A percentile compares a stretch with the other conserved stretches of the same genome.
Conservation (phyloP, 176 grass and related monocot genomes). For the Pontederia crassipes region DNA sequence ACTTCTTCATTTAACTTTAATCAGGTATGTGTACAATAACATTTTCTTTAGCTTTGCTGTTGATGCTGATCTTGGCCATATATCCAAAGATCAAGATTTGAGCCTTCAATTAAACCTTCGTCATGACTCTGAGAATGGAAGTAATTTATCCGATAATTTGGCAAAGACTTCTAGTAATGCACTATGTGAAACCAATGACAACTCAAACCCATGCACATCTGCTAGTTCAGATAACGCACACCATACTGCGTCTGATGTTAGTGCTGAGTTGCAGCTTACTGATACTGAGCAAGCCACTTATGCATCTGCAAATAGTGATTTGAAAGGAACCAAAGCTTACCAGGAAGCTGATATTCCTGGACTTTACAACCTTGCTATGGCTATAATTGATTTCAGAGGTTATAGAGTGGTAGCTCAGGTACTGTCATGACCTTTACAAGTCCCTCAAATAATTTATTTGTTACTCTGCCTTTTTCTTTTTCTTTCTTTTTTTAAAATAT, state of each 20-base stretch:
- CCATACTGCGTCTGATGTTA: slow-evolving; percentile 21
- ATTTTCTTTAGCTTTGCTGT: slow-evolving; percentile 99
- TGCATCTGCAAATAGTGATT: slow-evolving; percentile 98
- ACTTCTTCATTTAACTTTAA: slow-evolving; percentile 8
- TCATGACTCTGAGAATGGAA: slow-evolving; percentile 20
- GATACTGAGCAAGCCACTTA: slow-evolving; percentile 94
- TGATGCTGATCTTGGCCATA: slow-evolving; percentile 67
- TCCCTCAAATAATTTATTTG: not conserved
- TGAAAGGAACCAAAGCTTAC: slow-evolving; percentile 96
- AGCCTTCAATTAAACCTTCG: slow-evolving; percentile 20
- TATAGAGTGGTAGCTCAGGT: slow-evolving; percentile 98
- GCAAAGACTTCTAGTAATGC: slow-evolving; percentile 14
- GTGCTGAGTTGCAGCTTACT: slow-evolving; percentile 63
- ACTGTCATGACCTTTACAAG: not conserved
- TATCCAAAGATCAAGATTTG: slow-evolving; percentile 42
- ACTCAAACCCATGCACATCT: slow-evolving; percentile 3
- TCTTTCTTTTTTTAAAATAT: not conserved
- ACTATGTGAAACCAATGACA: not conserved
- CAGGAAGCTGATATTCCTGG: slow-evolving; percentile 93
- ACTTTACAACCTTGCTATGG: slow-evolving; percentile 98
- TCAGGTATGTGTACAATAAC: slow-evolving; percentile 97
- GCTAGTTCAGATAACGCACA: slow-evolving; percentile 20
- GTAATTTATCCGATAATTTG: slow-evolving; percentile 16
- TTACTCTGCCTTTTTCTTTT: not conserved
- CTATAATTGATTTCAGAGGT: slow-evolving; percentile 96